Evolutionary conservation across 306 rosid genomes (phyloP), one percentile per base, ranked within the genome.

Genomic region (Cucurbita ficifolia): DNA sequence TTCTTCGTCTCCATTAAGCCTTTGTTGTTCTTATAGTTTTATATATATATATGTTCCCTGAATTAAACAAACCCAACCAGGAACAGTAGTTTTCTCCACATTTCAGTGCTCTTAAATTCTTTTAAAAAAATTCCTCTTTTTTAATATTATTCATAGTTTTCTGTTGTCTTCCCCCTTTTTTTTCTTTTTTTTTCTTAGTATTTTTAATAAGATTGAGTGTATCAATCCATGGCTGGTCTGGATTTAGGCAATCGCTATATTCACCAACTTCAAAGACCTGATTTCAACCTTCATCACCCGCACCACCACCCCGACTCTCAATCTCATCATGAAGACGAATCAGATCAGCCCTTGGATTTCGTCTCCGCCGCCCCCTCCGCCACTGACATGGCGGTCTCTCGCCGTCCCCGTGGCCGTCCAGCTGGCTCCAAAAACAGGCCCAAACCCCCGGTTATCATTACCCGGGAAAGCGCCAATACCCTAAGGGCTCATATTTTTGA

Each of bases 401-500:
- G 96, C 0, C 80, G 98, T 0, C 85, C 96, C 0, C 87, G 98
- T 0, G 98, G 98, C 8, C 74, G 98, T 0, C 98, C 98, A 0
- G 63, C 96, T 0, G 98, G 98, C 1, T 92, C 98, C n/a, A 92
- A 92, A 77, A 92, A 92, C 91, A 90, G 76, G 71, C 80, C 85
- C 0, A 92, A 77, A 36, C 96, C 98, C 1, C 98, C 98, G 11
- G 89, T 92, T 8, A 92, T 92, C 71, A 90, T 92, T 35, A 90
- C 98, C 1, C 45, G 96, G 46, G 98, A 92, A 75, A 92, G 96
- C 75, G 92, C 98, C 70, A 92, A 92, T 83, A 87, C 98, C 38
- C 96, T 92, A 21, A 79, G 96, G 4, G 98, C 98, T 9, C 98
- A 92, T 78, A 92, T 92, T 74, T 91, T 92, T 9, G 98, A 92